These are phyloP conservation scores for Suhomyces chickasaworum DNA, from an alignment of 1,139 yeast species.

Conservation along the genomic window DNA sequence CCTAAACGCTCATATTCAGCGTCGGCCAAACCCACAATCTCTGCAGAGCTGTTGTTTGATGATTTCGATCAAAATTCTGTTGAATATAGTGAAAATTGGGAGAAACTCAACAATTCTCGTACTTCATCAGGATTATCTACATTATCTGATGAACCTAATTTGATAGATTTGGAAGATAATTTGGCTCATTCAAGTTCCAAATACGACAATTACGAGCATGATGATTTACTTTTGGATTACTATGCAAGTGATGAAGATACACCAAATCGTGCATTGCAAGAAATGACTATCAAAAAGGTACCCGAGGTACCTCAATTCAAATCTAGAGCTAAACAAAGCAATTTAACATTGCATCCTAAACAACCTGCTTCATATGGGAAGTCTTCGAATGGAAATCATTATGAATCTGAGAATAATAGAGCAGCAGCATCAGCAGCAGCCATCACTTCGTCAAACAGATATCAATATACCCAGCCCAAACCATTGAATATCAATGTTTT, in stretches of 20 bases:
- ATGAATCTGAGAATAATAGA: neutral
- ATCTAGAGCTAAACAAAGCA: slow-evolving; percentile 6
- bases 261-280: slow-evolving; percentile 20
- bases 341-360: neutral
- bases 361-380: neutral
- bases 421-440: slow-evolving; percentile 1
- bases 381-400: neutral
- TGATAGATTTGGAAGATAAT: slow-evolving; percentile 44
- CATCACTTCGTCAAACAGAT: slow-evolving; percentile 13
- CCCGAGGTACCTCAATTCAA: slow-evolving; percentile 24
- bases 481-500: slow-evolving; percentile 40
- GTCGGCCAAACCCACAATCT: slow-evolving; percentile 18
- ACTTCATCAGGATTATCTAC: slow-evolving; percentile 15
- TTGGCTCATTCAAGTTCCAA: neutral
- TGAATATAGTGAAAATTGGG: slow-evolving; percentile 31
- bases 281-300: slow-evolving; percentile 22
- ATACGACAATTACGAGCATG: slow-evolving; percentile 7
- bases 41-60: slow-evolving; percentile 33
- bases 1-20: slow-evolving; percentile 17
- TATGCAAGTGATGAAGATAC: slow-evolving; percentile 9
- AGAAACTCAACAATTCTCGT: slow-evolving; percentile 21
- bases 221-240: slow-evolving; percentile 18
- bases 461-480: slow-evolving; percentile 44
- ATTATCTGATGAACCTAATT: slow-evolving; percentile 22
- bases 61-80: slow-evolving; percentile 50